Evolutionary conservation across 371 early-diverging fungal species (phyloP).

Genomic region (Funneliformis caledonium): DNA sequence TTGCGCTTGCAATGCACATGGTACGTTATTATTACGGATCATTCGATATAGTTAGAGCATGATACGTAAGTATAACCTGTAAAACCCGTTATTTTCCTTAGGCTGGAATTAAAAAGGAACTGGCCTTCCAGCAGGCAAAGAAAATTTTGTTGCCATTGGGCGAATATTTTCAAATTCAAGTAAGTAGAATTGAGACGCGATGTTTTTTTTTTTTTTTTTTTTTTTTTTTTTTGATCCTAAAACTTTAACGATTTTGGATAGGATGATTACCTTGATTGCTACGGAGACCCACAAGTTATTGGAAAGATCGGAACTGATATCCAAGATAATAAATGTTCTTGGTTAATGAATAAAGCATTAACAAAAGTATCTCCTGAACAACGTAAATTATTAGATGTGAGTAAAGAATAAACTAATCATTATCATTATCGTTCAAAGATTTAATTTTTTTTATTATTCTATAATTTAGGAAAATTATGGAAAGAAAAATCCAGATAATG

Average conservation of each 20-base stretch:
- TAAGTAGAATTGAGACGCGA: neutral
- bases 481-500: conserved; percentile 74
- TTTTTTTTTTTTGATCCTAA: neutral
- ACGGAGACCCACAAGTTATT: conserved; percentile 86
- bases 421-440: neutral
- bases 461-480: conserved; percentile 82
- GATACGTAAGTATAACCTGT: neutral
- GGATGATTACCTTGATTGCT: conserved; percentile 96
- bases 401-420: conserved; percentile 25
- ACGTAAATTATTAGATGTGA: conserved; percentile 81
- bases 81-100: conserved; percentile 35
- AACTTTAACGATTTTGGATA: neutral
- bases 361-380: conserved; percentile 77
- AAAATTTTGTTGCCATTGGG: conserved; percentile 91
- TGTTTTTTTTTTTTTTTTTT: no score
- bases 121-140: conserved; percentile 80
- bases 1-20: conserved; percentile 92
- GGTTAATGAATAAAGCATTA: conserved; percentile 94
- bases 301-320: conserved; percentile 99
- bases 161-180: conserved; percentile 95
- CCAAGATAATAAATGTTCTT: conserved; percentile 98
- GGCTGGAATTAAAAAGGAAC: conserved; percentile 77
- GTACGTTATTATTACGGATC: conserved; percentile 46
- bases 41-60: neutral
- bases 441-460: neutral